Percentiles rank a stretch among this genome's conserved stretches.
Evolutionary conservation across 306 rosid genomes (phyloP).

Genomic region (Alnus rubra): DNA sequence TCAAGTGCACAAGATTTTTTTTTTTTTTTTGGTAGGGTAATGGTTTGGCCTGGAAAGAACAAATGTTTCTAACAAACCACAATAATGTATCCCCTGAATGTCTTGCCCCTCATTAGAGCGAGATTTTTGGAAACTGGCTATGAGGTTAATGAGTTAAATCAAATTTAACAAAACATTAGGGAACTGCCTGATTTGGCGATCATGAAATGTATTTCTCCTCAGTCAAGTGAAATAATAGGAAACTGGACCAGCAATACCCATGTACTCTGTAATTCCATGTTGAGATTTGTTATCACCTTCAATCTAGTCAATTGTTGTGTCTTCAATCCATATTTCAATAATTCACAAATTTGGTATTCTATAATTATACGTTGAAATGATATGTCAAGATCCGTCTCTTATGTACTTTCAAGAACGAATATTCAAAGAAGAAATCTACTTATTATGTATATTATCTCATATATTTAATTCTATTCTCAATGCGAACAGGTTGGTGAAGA

Average conservation of each 20-base stretch:
- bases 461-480: slow-evolving; percentile 17
- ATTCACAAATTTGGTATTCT: neutral
- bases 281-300: neutral
- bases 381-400: neutral
- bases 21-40: neutral
- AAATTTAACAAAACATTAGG: neutral
- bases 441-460: neutral
- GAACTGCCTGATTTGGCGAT: neutral
- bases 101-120: neutral
- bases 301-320: neutral
- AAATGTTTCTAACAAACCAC: neutral
- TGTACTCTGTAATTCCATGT: neutral
- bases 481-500: slow-evolving; percentile 86
- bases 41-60: neutral
- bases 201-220: neutral
- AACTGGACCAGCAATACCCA: neutral
- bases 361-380: neutral
- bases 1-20: neutral
- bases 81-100: neutral
- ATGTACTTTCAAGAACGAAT: neutral
- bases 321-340: neutral
- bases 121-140: neutral
- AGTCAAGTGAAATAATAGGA: neutral
- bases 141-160: neutral
- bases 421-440: neutral